Percentiles rank a stretch among this genome's conserved stretches.
phyloP scores from a whole-genome alignment of 2,329 filamentous ascomycete species.

The Tolypocladium tropicale region DNA sequence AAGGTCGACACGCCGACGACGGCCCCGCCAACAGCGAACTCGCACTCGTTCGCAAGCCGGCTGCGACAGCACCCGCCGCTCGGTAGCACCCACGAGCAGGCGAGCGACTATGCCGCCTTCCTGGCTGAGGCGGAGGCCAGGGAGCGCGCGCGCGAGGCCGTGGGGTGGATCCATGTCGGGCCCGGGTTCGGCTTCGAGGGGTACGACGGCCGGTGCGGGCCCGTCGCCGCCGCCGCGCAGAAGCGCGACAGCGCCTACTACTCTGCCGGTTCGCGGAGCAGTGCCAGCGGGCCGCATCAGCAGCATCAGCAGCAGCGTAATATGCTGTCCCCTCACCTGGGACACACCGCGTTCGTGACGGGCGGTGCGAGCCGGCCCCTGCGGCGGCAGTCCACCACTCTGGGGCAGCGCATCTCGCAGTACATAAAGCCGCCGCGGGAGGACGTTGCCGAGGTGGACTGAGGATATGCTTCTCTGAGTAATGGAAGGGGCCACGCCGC shows the following conservation, averaged over 20 bases:
- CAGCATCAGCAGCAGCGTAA: not conserved
- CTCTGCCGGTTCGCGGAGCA: constrained; percentile 4
- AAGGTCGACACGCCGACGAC: not conserved
- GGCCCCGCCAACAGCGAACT: too few relatives aligned
- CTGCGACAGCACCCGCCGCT: not conserved
- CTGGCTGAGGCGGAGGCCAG: constrained; percentile 8
- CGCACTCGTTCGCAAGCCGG: not conserved
- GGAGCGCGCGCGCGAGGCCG: constrained; percentile 2
- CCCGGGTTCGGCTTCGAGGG: not conserved
- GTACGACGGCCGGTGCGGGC: not conserved
- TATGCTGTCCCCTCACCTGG: not conserved
- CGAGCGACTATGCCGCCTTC: constrained; percentile 14
- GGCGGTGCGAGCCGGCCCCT: not conserved
- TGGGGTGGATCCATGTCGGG: not conserved
- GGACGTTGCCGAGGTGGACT: not conserved
- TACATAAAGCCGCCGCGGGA: constrained; percentile 9
- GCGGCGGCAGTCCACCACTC: constrained; percentile 1
- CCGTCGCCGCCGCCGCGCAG: not conserved
- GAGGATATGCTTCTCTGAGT: not conserved
- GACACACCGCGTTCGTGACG: not conserved
- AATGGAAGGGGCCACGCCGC: not conserved
- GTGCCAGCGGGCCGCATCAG: not conserved
- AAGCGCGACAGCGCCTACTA: constrained; percentile 7
- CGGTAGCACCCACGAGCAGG: not conserved
- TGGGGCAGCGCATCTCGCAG: constrained; percentile 6